Evolutionary conservation across 257 asterid genomes (phyloP).

Genomic region (Vinca minor): DNA sequence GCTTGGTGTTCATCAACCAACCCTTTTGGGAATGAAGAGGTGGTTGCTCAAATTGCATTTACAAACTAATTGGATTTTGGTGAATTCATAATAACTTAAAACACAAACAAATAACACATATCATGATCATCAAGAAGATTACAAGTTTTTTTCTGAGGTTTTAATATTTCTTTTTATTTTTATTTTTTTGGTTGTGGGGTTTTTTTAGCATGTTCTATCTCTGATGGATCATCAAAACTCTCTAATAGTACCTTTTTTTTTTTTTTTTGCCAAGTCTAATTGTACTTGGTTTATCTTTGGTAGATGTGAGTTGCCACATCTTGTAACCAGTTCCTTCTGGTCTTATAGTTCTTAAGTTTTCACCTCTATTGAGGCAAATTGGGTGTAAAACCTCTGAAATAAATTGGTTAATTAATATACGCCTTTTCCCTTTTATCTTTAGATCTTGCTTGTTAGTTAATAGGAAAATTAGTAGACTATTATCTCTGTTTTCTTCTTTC

Average conservation of each 20-base stretch:
- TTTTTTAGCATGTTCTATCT: neutral
- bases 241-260: too few species aligned
- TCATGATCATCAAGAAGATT: neutral
- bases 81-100: neutral
- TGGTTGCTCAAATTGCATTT: slow-evolving; percentile 47
- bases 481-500: too few species aligned
- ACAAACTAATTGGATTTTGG: slow-evolving; percentile 32
- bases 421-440: neutral
- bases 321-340: slow-evolving; percentile 36
- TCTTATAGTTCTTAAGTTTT: slow-evolving; percentile 35
- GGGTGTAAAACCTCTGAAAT: slow-evolving; percentile 34
- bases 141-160: neutral
- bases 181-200: slow-evolving; percentile 3
- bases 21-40: slow-evolving; percentile 44
- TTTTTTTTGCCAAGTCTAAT: too few species aligned
- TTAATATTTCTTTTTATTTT: slow-evolving; percentile 8
- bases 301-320: slow-evolving; percentile 26
- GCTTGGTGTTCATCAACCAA: slow-evolving; percentile 68
- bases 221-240: slow-evolving; percentile 13
- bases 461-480: too few species aligned
- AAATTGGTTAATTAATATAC: slow-evolving; percentile 25
- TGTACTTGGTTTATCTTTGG: slow-evolving; percentile 39
- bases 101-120: neutral
- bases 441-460: too few species aligned
- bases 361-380: slow-evolving; percentile 28